Evolutionary conservation across 495 filamentous ascomycete species (phyloP).

Genomic region (Aspergillus steynii): DNA sequence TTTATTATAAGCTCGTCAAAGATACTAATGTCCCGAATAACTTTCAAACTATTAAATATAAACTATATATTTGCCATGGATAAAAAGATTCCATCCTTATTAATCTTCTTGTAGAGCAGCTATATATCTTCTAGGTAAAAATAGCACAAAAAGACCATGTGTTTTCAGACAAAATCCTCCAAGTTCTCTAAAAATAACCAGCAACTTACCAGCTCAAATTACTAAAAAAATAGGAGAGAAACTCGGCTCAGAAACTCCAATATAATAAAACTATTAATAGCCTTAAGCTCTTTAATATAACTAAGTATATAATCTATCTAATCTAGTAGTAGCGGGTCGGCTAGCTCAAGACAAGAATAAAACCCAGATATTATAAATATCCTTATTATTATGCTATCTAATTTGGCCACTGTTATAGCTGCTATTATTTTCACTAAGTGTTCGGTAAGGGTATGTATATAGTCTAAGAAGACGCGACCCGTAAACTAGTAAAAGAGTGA

Average conservation of each 20-base stretch:
- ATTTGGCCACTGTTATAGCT: background rate
- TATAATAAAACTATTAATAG: conserved; percentile 1
- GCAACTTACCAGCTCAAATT: conserved; percentile 3
- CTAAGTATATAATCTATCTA: background rate
- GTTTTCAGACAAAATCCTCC: background rate
- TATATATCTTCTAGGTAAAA: conserved; percentile 8
- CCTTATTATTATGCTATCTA: background rate
- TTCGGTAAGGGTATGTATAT: background rate
- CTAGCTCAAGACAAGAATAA: conserved; percentile 3
- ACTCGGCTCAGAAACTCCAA: conserved; percentile 5
- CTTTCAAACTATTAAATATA: background rate
- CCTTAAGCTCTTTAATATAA: background rate
- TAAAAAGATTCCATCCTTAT: conserved; percentile 3
- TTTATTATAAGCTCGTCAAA: background rate
- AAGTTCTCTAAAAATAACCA: conserved; percentile 5
- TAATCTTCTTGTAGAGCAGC: conserved; percentile 2
- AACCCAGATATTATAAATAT: conserved; percentile 6
- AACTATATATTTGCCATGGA: background rate
- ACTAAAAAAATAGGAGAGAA: background rate
- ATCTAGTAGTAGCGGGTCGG: background rate
- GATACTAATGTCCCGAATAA: background rate
- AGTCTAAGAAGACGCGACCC: conserved; percentile 5
- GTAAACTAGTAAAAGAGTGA: conserved; percentile 3
- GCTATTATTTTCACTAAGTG: conserved; percentile 6
- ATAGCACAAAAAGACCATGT: background rate